Percentiles rank a stretch among this genome's conserved stretches.
Evolutionary conservation across 2,329 filamentous ascomycete species (phyloP).

Genomic region (Talaromyces sp.): DNA sequence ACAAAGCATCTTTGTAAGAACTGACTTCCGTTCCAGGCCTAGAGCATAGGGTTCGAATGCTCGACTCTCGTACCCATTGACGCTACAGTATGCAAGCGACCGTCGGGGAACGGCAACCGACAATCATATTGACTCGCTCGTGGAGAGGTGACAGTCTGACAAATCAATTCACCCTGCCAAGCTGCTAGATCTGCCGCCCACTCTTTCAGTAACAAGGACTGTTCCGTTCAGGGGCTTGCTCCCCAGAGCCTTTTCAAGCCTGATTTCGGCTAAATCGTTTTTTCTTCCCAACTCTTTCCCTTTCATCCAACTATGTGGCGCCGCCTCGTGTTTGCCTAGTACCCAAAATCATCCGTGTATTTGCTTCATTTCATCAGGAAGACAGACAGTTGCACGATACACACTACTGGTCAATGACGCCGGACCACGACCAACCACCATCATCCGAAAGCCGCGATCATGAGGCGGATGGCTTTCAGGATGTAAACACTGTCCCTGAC

Average conservation of each 20-base stretch:
- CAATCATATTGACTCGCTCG: neutral
- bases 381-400: neutral
- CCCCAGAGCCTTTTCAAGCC: neutral
- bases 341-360: neutral
- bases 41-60: neutral
- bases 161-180: neutral
- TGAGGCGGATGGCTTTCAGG: constrained; percentile 1
- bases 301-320: neutral
- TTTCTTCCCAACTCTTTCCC: neutral
- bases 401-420: constrained; percentile 5
- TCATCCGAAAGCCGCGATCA: constrained; percentile 1
- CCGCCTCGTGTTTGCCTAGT: neutral
- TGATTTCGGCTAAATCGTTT: neutral
- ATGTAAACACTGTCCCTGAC: constrained; percentile 1
- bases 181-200: neutral
- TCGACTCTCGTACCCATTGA: neutral
- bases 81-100: neutral
- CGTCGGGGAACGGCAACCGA: neutral
- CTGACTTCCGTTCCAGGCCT: neutral
- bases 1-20: neutral
- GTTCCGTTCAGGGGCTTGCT: neutral
- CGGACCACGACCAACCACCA: neutral
- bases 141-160: neutral
- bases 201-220: neutral
- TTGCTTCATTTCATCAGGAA: neutral